phyloP scores from a whole-genome alignment of 164 flowering plant species.

The Aristolochia contorta region DNA sequence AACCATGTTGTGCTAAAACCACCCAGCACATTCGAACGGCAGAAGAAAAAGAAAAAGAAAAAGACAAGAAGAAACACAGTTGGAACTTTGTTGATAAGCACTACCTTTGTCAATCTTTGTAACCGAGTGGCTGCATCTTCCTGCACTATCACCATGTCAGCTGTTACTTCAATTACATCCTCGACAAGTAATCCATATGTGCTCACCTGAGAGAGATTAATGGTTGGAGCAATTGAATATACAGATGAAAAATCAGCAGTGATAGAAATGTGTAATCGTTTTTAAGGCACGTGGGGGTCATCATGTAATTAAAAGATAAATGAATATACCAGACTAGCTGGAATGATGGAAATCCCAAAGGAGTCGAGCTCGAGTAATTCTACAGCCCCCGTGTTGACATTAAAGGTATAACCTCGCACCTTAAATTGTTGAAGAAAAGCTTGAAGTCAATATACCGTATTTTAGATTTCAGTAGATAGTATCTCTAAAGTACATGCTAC shows the following conservation, averaged over 20 bases:
- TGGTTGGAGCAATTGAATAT: neutral
- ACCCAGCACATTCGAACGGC: too few species aligned
- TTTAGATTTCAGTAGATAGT: too few species aligned
- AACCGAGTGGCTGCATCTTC: slow-evolving; percentile 67
- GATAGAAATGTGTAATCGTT: too few species aligned
- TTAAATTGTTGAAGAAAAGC: slow-evolving; percentile 12
- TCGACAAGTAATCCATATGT: slow-evolving; percentile 66
- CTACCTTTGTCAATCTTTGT: slow-evolving; percentile 75
- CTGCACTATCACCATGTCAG: slow-evolving; percentile 65
- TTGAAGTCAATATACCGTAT: neutral
- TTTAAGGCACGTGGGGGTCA: too few species aligned
- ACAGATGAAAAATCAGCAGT: neutral
- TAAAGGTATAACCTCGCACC: slow-evolving; percentile 75
- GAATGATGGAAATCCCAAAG: slow-evolving; percentile 73
- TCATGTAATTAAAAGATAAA: neutral
- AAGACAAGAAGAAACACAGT: too few species aligned
- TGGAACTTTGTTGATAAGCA: neutral
- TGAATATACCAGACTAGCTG: slow-evolving; percentile 62
- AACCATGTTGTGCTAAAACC: too few species aligned
- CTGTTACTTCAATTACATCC: slow-evolving; percentile 71
- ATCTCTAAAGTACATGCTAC: too few species aligned
- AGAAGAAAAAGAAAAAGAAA: too few species aligned
- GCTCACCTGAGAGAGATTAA: slow-evolving; percentile 43
- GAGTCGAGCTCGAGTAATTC: slow-evolving; percentile 80
- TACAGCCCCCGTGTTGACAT: slow-evolving; percentile 57